Percentiles rank a stretch among this genome's conserved stretches.
Conservation (phyloP, 2,329 filamentous ascomycete genomes). For the Aspergillus arachidicola region DNA sequence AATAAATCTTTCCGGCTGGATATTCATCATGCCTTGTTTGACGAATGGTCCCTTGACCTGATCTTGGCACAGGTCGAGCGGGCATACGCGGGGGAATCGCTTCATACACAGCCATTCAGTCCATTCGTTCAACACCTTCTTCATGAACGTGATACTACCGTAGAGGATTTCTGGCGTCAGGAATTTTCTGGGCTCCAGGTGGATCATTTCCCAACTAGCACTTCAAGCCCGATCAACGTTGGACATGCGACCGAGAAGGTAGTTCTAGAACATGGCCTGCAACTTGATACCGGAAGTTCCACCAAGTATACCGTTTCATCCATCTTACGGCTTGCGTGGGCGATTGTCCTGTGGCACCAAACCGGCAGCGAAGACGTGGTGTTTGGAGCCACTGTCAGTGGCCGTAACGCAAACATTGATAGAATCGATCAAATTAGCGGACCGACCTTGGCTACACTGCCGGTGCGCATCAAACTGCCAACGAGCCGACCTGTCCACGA, state of each 20-base stretch:
- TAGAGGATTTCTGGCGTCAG: not conserved
- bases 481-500: not conserved
- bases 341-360: constrained; percentile 36
- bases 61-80: not conserved
- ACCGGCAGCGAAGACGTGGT: constrained; percentile 41
- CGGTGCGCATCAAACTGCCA: not conserved
- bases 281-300: not conserved
- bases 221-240: not conserved
- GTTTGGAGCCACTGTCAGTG: constrained; percentile 40
- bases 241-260: not conserved
- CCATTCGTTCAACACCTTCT: not conserved
- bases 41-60: not conserved
- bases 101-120: not conserved
- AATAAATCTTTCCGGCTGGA: not conserved
- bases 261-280: not conserved
- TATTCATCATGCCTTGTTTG: not conserved
- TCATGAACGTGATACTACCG: too few relatives aligned
- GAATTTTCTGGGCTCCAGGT: not conserved
- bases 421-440: not conserved
- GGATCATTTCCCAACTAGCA: not conserved
- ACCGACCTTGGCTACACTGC: not conserved
- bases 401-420: not conserved
- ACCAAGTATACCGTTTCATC: not conserved
- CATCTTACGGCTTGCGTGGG: constrained; percentile 33
- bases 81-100: not conserved